These are phyloP conservation scores for Bryoglossum gracile DNA, from an alignment of 495 filamentous ascomycete genomes.

Conservation along the genomic window DNA sequence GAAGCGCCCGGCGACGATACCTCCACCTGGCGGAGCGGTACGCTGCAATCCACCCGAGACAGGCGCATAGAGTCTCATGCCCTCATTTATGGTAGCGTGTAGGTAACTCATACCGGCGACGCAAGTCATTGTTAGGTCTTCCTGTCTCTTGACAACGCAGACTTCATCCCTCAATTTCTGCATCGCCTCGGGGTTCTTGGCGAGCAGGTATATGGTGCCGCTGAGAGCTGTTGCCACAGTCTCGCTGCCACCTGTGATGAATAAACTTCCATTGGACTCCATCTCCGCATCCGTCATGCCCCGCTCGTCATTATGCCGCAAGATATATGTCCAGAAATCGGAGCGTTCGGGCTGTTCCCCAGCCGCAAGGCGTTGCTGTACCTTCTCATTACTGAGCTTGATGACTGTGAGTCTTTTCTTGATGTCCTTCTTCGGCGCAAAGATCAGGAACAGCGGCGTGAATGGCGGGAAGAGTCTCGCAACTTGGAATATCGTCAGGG, in stretches of 20 bases:
- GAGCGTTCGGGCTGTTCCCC: neutral
- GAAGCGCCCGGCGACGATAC: no score
- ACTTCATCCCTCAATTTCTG: slow-evolving; percentile 42
- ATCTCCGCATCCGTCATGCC: neutral
- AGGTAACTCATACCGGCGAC: slow-evolving; percentile 42
- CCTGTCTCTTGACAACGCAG: slow-evolving; percentile 39
- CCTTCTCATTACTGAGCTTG: neutral
- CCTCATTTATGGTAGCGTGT: slow-evolving; percentile 51
- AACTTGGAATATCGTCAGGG: no score
- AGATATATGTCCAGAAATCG: slow-evolving; percentile 4
- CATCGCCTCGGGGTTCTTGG: slow-evolving; percentile 34
- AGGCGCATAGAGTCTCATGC: slow-evolving; percentile 51
- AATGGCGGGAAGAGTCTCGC: neutral
- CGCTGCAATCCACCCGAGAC: slow-evolving; percentile 43
- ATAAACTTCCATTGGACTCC: neutral
- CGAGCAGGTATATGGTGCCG: slow-evolving; percentile 43
- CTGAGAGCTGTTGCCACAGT: slow-evolving; percentile 52
- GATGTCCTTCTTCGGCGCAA: neutral
- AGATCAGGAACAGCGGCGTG: slow-evolving; percentile 26
- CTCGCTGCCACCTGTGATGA: slow-evolving; percentile 45
- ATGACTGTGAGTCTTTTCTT: neutral
- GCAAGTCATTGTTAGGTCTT: slow-evolving; percentile 41
- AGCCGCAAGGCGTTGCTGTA: neutral
- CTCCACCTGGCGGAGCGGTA: slow-evolving; percentile 24
- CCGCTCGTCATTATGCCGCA: neutral